These are phyloP conservation scores for Sporisorium iseilematis-ciliati DNA, from an alignment of 1,284 basidiomycete genomes.

Conservation along the genomic window DNA sequence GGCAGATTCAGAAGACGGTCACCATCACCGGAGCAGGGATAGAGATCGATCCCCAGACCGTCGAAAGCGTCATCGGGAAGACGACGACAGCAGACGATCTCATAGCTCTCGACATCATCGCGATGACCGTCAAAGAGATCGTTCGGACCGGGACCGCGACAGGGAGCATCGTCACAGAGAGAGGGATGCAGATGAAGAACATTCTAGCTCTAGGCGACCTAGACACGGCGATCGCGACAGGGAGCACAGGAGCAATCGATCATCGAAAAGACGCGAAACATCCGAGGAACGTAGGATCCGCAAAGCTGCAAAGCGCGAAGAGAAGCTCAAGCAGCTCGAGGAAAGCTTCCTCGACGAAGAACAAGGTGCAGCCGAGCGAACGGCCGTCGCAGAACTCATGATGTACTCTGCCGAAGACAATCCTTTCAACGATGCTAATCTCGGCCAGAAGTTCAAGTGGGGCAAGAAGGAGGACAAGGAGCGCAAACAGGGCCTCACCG, in stretches of 20 bases:
- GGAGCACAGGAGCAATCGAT: conserved; percentile 24
- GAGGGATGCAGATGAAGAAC: conserved; percentile 20
- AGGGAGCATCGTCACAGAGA: conserved; percentile 29
- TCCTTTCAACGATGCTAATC: conserved; percentile 95
- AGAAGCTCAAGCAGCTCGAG: conserved; percentile 40
- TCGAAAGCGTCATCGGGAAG: conserved; percentile 34
- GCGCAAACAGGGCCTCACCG: conserved; percentile 83
- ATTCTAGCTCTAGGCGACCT: conserved; percentile 24
- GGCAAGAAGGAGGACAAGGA: conserved; percentile 98
- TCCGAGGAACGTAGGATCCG: conserved; percentile 58
- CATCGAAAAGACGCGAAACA: conserved; percentile 41
- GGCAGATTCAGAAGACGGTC: conserved; percentile 21
- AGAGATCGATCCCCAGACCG: conserved; percentile 24
- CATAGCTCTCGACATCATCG: conserved; percentile 24
- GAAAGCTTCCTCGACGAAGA: conserved; percentile 41
- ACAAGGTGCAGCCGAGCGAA: conserved; percentile 50
- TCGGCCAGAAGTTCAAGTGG: conserved; percentile 95
- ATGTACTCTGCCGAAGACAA: conserved; percentile 91
- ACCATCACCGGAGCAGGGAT: conserved; percentile 13
- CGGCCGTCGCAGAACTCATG: conserved; percentile 63
- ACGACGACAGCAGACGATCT: conserved; percentile 16
- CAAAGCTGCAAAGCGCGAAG: conserved; percentile 58
- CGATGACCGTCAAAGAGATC: conserved; percentile 16
- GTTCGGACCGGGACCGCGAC: conserved; percentile 21
- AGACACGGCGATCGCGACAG: conserved; percentile 29